phyloP scores from a whole-genome alignment of 305 asterid species.

The Fraxinus sp. region DNA sequence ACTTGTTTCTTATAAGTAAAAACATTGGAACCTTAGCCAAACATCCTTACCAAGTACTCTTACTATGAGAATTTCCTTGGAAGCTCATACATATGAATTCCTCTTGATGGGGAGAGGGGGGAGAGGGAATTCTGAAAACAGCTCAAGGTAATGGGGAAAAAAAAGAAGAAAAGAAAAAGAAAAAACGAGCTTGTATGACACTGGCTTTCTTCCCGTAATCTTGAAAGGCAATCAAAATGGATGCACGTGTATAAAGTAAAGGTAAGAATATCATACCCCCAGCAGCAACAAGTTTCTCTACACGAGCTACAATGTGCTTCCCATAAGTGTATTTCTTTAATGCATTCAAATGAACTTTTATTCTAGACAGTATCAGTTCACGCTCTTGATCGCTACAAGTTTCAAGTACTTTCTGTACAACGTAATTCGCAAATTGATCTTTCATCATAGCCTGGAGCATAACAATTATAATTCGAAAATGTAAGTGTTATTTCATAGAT shows the following conservation, averaged over 20 bases:
- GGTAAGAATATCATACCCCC: slow-evolving; percentile 37
- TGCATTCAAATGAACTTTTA: slow-evolving; percentile 65
- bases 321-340: slow-evolving; percentile 67
- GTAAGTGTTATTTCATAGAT: background rate
- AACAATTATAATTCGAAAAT: slow-evolving; percentile 2
- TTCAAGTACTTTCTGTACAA: slow-evolving; percentile 68
- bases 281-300: slow-evolving; percentile 71
- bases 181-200: background rate
- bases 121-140: background rate
- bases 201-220: background rate
- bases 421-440: slow-evolving; percentile 66
- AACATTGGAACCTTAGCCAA: background rate
- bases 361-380: slow-evolving; percentile 58
- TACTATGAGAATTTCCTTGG: background rate
- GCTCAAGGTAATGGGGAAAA: background rate
- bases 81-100: background rate
- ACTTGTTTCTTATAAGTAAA: background rate
- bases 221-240: background rate
- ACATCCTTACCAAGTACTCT: background rate
- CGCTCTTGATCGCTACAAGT: slow-evolving; percentile 69
- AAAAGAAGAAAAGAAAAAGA: background rate
- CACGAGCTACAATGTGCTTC: slow-evolving; percentile 71
- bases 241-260: background rate
- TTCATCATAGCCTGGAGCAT: slow-evolving; percentile 68
- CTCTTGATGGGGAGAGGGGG: background rate